Percentiles rank a stretch among this genome's conserved stretches.
These are phyloP conservation scores for Pascua guehoae DNA, from an alignment of 1,284 basidiomycete genomes.

Conservation along the genomic window DNA sequence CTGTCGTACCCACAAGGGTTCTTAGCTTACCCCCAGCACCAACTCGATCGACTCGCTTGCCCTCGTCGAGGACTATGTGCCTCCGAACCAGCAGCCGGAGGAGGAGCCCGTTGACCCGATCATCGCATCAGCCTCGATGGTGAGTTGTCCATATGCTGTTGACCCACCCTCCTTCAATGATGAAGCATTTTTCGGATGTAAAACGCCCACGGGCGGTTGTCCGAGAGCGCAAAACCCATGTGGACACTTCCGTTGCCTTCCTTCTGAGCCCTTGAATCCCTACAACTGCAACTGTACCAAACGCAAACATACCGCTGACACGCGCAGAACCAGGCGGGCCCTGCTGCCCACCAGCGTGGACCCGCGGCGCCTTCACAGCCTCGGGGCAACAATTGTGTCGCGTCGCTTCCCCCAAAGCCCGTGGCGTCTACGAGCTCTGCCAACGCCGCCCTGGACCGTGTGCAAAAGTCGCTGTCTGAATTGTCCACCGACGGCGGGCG, in stretches of 20 bases:
- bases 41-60: constrained; percentile 45
- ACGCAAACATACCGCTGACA: background rate
- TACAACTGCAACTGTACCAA: background rate
- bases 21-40: constrained; percentile 28
- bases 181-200: constrained; percentile 49
- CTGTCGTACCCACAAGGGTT: too few species aligned
- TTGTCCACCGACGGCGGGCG: constrained; percentile 23
- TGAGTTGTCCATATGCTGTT: constrained; percentile 23
- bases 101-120: constrained; percentile 36
- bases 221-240: constrained; percentile 50
- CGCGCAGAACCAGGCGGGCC: constrained; percentile 11
- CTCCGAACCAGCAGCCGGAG: constrained; percentile 24
- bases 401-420: constrained; percentile 25
- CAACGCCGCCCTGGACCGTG: constrained; percentile 37
- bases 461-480: constrained; percentile 39
- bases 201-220: constrained; percentile 32
- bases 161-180: constrained; percentile 25
- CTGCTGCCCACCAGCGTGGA: background rate
- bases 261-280: constrained; percentile 36
- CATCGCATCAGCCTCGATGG: constrained; percentile 42
- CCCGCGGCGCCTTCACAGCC: background rate
- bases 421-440: constrained; percentile 27
- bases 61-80: constrained; percentile 41
- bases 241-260: constrained; percentile 51
- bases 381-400: background rate